phyloP scores from a whole-genome alignment of 1,284 basidiomycete species.

The Pulveroboletus sp. region DNA sequence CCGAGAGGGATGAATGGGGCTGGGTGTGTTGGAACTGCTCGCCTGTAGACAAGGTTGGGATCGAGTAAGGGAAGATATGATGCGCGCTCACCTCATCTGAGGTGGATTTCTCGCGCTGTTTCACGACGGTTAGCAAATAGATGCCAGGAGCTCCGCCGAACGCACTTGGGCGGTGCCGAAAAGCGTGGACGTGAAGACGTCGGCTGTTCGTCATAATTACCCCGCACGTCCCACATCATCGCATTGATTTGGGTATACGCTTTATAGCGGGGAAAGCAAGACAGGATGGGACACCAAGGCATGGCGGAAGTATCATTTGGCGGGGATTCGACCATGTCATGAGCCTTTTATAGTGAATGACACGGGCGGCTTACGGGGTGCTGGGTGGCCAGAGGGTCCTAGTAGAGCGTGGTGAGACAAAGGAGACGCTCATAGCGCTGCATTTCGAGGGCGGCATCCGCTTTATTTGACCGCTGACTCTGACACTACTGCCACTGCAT shows the following conservation, averaged over 20 bases:
- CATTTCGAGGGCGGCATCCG: constrained; percentile 27
- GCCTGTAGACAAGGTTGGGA: constrained; percentile 12
- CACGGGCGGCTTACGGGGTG: constrained; percentile 22
- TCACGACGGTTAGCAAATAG: background rate
- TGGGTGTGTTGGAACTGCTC: constrained; percentile 17
- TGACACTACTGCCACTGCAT: constrained; percentile 11
- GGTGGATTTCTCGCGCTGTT: constrained; percentile 14
- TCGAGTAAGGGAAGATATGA: background rate
- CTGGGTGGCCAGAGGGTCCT: constrained; percentile 24
- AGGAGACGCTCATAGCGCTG: constrained; percentile 18
- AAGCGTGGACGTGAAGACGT: constrained; percentile 19
- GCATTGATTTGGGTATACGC: constrained; percentile 36
- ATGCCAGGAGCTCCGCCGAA: background rate
- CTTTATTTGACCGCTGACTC: constrained; percentile 35
- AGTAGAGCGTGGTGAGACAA: constrained; percentile 26
- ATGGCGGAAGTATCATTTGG: constrained; percentile 22
- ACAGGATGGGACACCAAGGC: constrained; percentile 35
- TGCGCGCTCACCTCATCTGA: constrained; percentile 19
- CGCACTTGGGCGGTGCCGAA: constrained; percentile 22
- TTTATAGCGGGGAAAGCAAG: constrained; percentile 38
- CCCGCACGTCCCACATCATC: constrained; percentile 34
- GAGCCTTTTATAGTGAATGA: constrained; percentile 30
- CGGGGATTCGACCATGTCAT: background rate
- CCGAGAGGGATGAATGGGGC: constrained; percentile 23
- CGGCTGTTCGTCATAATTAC: constrained; percentile 14